Evolutionary conservation across 371 early-diverging fungal genomes (phyloP), one percentile per base, ranked within the genome.

Genomic region (Syncephalastrum racemosum): DNA sequence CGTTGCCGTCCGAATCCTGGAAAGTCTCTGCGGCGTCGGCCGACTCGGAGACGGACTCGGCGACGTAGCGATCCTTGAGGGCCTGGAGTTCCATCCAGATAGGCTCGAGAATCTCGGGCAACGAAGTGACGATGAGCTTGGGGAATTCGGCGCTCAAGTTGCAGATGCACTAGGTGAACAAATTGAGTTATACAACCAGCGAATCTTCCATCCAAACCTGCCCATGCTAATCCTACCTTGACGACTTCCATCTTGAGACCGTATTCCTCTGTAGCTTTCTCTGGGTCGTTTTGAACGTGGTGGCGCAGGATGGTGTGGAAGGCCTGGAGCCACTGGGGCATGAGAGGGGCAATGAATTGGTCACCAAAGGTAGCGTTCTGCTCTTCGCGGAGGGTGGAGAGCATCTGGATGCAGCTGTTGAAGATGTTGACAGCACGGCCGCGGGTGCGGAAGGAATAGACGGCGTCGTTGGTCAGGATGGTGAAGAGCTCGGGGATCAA

Each of bases 401-500:
- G 62, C 80, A 91, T 90, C 57, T 94, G 90, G 15, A 94, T 71
- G 55, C 92, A 90, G 58, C 90, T 92, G 40, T 83, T 80, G 63
- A 95, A 89, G 44, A 95, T 89, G 19, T 82, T 73, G 14, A 92
- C 88, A 4, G 94, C 88, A 41, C 91, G 81, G 13, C 86, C 87
- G 23, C 94, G 83, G 6, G 92, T 88, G 49, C 81, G 82, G 41
- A 83, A 80, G 10, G 82, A 79, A 59, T 91, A 85, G 60, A 71
- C 75, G 41, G 70, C 73, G 40, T 84, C 79, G 15, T 77, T 75
- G 16, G 78, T 68, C 65, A 93, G 76, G 31, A 96, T 88, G 13
- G 82, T 75, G 56, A 79, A 80, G 50, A 97, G 86, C 67, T 94
- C 92, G 2, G 95, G 94, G 43, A 94, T 70, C 27, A 97, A 69